Evolutionary conservation across 805 yeast species (phyloP).

Genomic region (Metschnikowia cubensis): DNA sequence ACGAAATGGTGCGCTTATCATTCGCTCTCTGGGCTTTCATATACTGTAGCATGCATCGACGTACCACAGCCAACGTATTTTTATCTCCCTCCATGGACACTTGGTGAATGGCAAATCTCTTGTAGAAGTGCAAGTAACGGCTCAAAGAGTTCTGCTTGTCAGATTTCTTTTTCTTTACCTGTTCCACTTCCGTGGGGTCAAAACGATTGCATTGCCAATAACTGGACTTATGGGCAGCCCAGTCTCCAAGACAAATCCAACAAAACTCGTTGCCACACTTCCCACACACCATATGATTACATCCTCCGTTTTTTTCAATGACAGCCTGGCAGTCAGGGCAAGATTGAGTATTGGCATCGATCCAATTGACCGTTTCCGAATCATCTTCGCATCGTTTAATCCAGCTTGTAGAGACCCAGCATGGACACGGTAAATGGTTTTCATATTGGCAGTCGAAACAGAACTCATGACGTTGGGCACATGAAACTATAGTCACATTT

Average conservation of each 20-base stretch:
- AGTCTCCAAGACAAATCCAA: conserved; percentile 82
- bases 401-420: conserved; percentile 69
- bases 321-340: conserved; percentile 79
- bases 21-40: conserved; percentile 53
- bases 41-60: conserved; percentile 55
- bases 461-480: conserved; percentile 64
- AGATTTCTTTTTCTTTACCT: conserved; percentile 39
- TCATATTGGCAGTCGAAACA: conserved; percentile 75
- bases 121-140: conserved; percentile 71
- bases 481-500: conserved; percentile 63
- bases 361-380: conserved; percentile 85
- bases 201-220: conserved; percentile 67
- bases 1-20: conserved; percentile 40
- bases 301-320: conserved; percentile 94
- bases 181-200: conserved; percentile 31
- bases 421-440: conserved; percentile 83
- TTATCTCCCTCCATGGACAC: conserved; percentile 70
- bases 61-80: conserved; percentile 57
- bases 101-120: conserved; percentile 72
- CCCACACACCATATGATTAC: conserved; percentile 91
- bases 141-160: conserved; percentile 48
- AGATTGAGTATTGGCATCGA: conserved; percentile 73
- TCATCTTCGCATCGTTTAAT: conserved; percentile 76
- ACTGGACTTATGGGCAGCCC: conserved; percentile 65
- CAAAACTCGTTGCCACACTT: conserved; percentile 80